phyloP scores from a whole-genome alignment of 306 rosid genomes.

The Lagenaria siceraria region DNA sequence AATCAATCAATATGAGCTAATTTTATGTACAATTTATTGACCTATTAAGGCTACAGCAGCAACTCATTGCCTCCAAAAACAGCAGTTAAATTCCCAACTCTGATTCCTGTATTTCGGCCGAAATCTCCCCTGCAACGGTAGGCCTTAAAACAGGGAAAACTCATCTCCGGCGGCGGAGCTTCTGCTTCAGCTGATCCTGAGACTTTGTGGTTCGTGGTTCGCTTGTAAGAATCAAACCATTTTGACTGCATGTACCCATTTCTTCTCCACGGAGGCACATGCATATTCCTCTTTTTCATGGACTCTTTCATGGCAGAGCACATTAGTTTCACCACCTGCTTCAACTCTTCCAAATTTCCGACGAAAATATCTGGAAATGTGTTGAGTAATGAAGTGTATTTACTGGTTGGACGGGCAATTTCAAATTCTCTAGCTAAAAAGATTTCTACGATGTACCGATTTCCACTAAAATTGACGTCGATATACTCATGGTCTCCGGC shows the following conservation, averaged over 20 bases:
- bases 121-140: slow-evolving; percentile 35
- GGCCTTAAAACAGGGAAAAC: slow-evolving; percentile 26
- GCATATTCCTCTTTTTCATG: slow-evolving; percentile 38
- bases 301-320: slow-evolving; percentile 55
- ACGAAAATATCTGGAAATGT: slow-evolving; percentile 47
- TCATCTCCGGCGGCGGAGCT: slow-evolving; percentile 5
- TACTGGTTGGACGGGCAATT: slow-evolving; percentile 63
- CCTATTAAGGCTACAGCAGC: background rate
- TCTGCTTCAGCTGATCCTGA: background rate
- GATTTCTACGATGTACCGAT: slow-evolving; percentile 52
- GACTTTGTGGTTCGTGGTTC: slow-evolving; percentile 36
- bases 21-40: background rate
- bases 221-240: slow-evolving; percentile 62
- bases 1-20: background rate
- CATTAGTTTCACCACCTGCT: slow-evolving; percentile 43
- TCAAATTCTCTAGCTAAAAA: slow-evolving; percentile 37
- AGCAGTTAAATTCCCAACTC: slow-evolving; percentile 43
- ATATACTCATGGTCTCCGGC: slow-evolving; percentile 58
- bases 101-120: slow-evolving; percentile 21
- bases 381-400: slow-evolving; percentile 34
- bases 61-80: slow-evolving; percentile 12
- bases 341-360: slow-evolving; percentile 43
- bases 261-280: slow-evolving; percentile 80
- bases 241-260: slow-evolving; percentile 53
- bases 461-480: slow-evolving; percentile 37